Evolutionary conservation across 345 rosid genomes (phyloP).

Genomic region (Citrus australasica): DNA sequence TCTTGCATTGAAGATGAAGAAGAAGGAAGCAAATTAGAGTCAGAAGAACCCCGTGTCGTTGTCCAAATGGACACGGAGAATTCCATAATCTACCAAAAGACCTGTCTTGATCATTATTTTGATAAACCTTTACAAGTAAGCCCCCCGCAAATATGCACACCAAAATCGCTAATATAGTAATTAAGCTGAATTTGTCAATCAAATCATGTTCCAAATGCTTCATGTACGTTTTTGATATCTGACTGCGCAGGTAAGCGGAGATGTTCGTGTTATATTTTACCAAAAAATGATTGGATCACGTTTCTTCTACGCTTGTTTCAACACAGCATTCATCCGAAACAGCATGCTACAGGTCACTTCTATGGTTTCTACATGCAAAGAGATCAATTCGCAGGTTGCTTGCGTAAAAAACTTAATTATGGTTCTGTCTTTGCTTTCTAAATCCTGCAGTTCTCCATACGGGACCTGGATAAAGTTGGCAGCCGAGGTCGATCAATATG

Average conservation of each 20-base stretch:
- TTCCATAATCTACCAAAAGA: slow-evolving; percentile 72
- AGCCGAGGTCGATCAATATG: slow-evolving; percentile 62
- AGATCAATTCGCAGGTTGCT: neutral
- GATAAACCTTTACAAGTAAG: slow-evolving; percentile 71
- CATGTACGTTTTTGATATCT: neutral
- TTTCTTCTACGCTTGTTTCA: slow-evolving; percentile 85
- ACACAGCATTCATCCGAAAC: slow-evolving; percentile 77
- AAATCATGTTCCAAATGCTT: neutral
- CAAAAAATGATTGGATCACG: slow-evolving; percentile 87
- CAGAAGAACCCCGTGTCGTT: slow-evolving; percentile 51
- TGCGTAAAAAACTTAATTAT: neutral
- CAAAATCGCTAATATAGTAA: neutral
- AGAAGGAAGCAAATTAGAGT: slow-evolving; percentile 24
- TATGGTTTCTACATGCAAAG: neutral
- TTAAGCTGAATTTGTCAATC: neutral
- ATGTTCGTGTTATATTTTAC: slow-evolving; percentile 76
- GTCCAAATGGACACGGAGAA: slow-evolving; percentile 97
- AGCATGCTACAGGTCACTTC: slow-evolving; percentile 71
- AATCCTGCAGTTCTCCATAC: slow-evolving; percentile 48
- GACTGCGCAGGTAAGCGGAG: slow-evolving; percentile 62
- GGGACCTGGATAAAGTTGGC: slow-evolving; percentile 83
- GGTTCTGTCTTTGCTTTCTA: neutral
- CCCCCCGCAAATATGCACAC: neutral
- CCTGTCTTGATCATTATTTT: slow-evolving; percentile 75
- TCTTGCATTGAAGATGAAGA: slow-evolving; percentile 47